phyloP scores from a whole-genome alignment of 1,284 basidiomycete species.

The Leccinum insigne region DNA sequence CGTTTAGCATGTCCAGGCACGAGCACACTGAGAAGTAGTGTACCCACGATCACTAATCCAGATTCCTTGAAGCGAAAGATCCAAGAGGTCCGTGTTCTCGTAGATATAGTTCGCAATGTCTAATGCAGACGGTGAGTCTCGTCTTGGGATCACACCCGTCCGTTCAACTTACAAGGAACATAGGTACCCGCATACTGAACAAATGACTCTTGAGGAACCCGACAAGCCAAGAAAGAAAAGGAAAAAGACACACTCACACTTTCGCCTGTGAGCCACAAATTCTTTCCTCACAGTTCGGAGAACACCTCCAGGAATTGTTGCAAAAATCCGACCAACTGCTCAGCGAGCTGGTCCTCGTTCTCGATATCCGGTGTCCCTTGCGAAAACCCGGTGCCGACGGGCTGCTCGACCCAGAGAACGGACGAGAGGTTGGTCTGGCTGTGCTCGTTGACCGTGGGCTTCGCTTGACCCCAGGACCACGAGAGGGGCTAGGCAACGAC shows the following conservation, averaged over 20 bases:
- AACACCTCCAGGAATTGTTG: slow-evolving; percentile 77
- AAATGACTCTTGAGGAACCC: slow-evolving; percentile 1
- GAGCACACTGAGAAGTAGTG: background rate
- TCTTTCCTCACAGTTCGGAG: slow-evolving; percentile 63
- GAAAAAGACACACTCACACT: slow-evolving; percentile 49
- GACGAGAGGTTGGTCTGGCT: slow-evolving; percentile 84
- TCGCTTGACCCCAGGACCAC: slow-evolving; percentile 67
- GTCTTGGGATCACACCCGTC: background rate
- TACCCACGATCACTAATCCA: slow-evolving; percentile 68
- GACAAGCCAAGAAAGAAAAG: background rate
- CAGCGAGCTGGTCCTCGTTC: slow-evolving; percentile 66
- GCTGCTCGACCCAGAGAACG: slow-evolving; percentile 84
- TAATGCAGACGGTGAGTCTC: slow-evolving; percentile 26
- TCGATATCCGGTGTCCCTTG: slow-evolving; percentile 70
- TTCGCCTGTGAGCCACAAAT: slow-evolving; percentile 67
- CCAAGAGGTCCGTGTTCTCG: slow-evolving; percentile 50
- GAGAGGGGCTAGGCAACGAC: slow-evolving; percentile 51
- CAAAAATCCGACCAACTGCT: slow-evolving; percentile 52
- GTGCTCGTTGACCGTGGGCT: slow-evolving; percentile 65
- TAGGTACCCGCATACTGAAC: slow-evolving; percentile 61
- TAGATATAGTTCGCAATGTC: slow-evolving; percentile 77
- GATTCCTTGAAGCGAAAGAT: slow-evolving; percentile 63
- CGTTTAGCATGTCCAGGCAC: slow-evolving; percentile 25
- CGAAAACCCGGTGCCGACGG: slow-evolving; percentile 81
- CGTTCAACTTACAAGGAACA: slow-evolving; percentile 44